These are phyloP conservation scores for Zea luxurians DNA, from an alignment of 176 grass and related monocot species.

Conservation along the genomic window DNA sequence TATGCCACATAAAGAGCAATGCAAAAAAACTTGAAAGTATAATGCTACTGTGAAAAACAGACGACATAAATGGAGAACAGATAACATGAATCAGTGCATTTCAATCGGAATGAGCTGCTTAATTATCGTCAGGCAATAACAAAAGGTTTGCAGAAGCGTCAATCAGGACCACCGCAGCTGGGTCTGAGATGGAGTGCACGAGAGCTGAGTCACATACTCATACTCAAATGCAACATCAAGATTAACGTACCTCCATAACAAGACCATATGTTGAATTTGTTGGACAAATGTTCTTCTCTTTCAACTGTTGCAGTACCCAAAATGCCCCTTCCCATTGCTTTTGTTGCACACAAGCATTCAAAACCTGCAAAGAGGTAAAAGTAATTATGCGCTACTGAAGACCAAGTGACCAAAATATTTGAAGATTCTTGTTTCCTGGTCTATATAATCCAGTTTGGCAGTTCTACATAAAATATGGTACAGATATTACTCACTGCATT, in stretches of 20 bases:
- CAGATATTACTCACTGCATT: slow-evolving; percentile 64
- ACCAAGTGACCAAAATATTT: slow-evolving; percentile 28
- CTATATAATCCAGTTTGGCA: background rate
- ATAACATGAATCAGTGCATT: slow-evolving; percentile 20
- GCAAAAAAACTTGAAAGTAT: slow-evolving; percentile 21
- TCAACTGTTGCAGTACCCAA: slow-evolving; percentile 94
- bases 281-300: slow-evolving; percentile 67
- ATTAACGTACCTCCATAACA: slow-evolving; percentile 76
- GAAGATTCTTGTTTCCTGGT: background rate
- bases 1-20: slow-evolving; percentile 24
- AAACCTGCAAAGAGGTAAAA: slow-evolving; percentile 52
- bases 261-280: slow-evolving; percentile 98
- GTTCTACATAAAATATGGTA: slow-evolving; percentile 16
- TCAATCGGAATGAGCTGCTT: background rate
- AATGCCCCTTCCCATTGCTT: slow-evolving; percentile 99
- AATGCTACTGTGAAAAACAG: background rate
- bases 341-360: slow-evolving; percentile 91
- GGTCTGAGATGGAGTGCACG: background rate
- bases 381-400: slow-evolving; percentile 29
- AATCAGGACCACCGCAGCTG: slow-evolving; percentile 3
- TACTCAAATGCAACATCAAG: background rate
- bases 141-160: slow-evolving; percentile 17
- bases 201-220: background rate
- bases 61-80: background rate
- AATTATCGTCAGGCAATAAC: background rate